phyloP scores from a whole-genome alignment of 495 filamentous ascomycete species.

The Trichoderma reesei region DNA sequence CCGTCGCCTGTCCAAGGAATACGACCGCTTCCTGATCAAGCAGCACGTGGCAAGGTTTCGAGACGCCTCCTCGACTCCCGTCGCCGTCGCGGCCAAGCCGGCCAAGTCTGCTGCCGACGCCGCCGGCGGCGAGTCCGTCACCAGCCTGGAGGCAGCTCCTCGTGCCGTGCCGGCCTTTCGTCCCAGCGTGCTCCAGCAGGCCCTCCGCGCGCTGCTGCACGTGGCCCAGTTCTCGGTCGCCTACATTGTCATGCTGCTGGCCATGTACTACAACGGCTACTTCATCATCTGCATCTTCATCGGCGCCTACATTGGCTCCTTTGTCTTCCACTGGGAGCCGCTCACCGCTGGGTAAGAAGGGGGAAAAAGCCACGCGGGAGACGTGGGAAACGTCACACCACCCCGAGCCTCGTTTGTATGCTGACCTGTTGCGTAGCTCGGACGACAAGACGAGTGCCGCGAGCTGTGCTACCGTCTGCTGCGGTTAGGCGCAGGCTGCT shows the following conservation, averaged over 20 bases:
- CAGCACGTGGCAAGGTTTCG: constrained; percentile 21
- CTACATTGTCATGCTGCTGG: constrained; percentile 49
- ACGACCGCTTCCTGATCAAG: constrained; percentile 38
- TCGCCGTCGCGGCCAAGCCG: background rate
- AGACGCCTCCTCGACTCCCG: constrained; percentile 18
- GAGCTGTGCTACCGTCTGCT: background rate
- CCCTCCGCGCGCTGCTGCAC: constrained; percentile 38
- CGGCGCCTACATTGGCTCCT: constrained; percentile 39
- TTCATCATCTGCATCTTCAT: constrained; percentile 49
- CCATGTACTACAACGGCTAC: constrained; percentile 48
- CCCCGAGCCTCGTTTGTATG: background rate
- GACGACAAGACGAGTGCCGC: background rate
- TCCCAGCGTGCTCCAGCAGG: constrained; percentile 38
- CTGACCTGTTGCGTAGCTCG: background rate
- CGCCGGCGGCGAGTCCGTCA: constrained; percentile 12
- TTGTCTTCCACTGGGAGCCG: constrained; percentile 31
- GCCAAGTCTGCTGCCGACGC: constrained; percentile 13
- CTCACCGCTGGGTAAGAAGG: background rate
- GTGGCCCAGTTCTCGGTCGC: constrained; percentile 42
- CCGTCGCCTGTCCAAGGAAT: constrained; percentile 43
- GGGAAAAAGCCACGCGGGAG: background rate
- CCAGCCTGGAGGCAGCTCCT: background rate
- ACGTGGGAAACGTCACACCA: background rate
- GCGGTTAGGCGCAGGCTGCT: background rate
- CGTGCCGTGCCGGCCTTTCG: constrained; percentile 28